phyloP scores from a whole-genome alignment of 2,329 filamentous ascomycete species.

The Colletotrichum gloeosporioides region DNA sequence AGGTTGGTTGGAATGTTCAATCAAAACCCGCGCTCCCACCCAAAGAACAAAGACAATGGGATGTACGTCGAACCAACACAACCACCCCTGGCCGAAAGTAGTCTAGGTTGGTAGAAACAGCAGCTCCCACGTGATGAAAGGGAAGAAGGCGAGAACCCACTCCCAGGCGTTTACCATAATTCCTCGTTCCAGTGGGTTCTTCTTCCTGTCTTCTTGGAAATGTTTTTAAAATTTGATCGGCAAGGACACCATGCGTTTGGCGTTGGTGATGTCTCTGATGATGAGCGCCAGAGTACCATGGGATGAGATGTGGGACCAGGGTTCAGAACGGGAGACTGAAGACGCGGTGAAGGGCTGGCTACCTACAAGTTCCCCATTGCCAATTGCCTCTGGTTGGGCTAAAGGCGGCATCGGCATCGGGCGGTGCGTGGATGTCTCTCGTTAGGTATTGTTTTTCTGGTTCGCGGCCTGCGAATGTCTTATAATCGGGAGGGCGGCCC shows the following conservation, averaged over 20 bases:
- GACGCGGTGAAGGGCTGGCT: slow-evolving; percentile 16
- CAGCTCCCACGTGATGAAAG: slow-evolving; percentile 18
- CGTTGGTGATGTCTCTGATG: slow-evolving; percentile 21
- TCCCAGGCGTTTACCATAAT: background rate
- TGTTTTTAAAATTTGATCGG: slow-evolving; percentile 19
- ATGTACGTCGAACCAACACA: background rate
- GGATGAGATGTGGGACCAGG: background rate
- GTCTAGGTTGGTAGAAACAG: slow-evolving; percentile 5
- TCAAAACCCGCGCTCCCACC: background rate
- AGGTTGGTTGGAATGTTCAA: slow-evolving; percentile 2
- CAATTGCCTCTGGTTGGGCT: background rate
- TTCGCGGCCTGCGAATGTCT: slow-evolving; percentile 17
- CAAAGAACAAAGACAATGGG: slow-evolving; percentile 21
- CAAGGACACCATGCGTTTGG: slow-evolving; percentile 20
- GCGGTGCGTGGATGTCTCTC: slow-evolving; percentile 17
- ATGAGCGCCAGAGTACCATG: background rate
- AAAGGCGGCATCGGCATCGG: slow-evolving; percentile 5
- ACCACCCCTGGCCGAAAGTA: slow-evolving; percentile 1
- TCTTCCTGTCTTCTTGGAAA: slow-evolving; percentile 1
- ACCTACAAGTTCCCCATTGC: background rate
- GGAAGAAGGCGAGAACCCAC: background rate
- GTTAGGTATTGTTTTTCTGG: slow-evolving; percentile 11
- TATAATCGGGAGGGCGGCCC: slow-evolving; percentile 1
- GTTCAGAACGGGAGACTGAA: slow-evolving; percentile 15
- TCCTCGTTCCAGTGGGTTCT: background rate